Evolutionary conservation across 2,329 filamentous ascomycete species (phyloP), one percentile per base, ranked within the genome.

Genomic region (Grosmannia huntii): DNA sequence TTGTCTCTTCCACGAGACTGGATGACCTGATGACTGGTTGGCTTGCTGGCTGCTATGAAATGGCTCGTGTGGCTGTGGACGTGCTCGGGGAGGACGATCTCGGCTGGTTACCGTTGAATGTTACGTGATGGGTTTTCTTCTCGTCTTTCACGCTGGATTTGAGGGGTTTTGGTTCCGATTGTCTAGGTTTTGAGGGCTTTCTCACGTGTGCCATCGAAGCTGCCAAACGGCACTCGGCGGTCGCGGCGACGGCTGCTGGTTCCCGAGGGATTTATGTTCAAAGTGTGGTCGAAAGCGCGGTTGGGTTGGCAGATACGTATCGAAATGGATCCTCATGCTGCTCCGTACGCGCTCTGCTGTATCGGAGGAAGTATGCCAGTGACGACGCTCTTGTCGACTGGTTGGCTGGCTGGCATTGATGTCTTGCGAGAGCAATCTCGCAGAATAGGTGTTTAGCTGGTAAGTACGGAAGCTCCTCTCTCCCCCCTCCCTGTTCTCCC

Each of bases 101-200:
- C 19, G 31, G 12, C 3, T 11, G 49, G 25, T 31, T 28, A n/a
- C 49, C 50, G 12, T 49, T 27, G 14, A 5, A 48, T 14, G 12
- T 44, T n/a, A 25, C 25, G 23, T 38, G 27, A 25, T 38, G 44
- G 52, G 53, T 55, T 41, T 41, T 38, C 27, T 33, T 10, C 36
- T 55, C n/a, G 11, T 57, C 14, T 56, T 9, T 50, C 28, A 38
- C n/a, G 31, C 38, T 50, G 55, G n/a, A 21, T 33, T 16, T 59
- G 44, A 62, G 62, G 65, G 66, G 46, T 55, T 28, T 27, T 48
- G 44, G 19, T 31, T 36, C 31, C 12, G 53, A 27, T 46, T 44
- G 12, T 61, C 57, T 63, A 63, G 60, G 50, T 27, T 56, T 25
- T 60, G 64, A 61, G 64, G 63, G 64, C 57, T 63, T 58, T 57